Conservation (phyloP, 441 rosid species). For the Euphorbia celastroides region DNA sequence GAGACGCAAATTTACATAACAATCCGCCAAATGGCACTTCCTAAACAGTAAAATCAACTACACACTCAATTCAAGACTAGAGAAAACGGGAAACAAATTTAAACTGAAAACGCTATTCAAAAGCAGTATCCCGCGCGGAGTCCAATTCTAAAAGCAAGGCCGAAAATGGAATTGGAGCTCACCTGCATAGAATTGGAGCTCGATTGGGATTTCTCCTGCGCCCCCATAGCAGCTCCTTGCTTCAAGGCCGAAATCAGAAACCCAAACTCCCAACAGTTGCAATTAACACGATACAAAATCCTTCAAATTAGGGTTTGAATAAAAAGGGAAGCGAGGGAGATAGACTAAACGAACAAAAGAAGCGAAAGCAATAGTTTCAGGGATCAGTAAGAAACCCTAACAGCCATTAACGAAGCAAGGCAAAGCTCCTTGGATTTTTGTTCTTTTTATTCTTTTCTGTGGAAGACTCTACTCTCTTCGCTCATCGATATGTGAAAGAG, state of each 20-base stretch:
- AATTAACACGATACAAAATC: background rate
- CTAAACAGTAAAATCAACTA: constrained; percentile 8
- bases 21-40: background rate
- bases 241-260: constrained; percentile 28
- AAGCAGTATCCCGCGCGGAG: constrained; percentile 5
- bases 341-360: background rate
- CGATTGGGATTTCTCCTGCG: constrained; percentile 70
- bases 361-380: constrained; percentile 25
- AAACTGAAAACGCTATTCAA: constrained; percentile 13
- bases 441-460: constrained; percentile 30
- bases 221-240: constrained; percentile 58
- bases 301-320: constrained; percentile 61
- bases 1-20: background rate
- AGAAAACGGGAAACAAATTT: constrained; percentile 2
- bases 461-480: constrained; percentile 26
- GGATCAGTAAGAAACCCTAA: constrained; percentile 58
- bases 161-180: constrained; percentile 24
- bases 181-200: constrained; percentile 92
- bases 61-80: background rate
- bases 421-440: constrained; percentile 31
- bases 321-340: constrained; percentile 20
- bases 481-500: constrained; percentile 33
- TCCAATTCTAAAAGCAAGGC: constrained; percentile 19
- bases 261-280: background rate
- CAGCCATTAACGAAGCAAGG: constrained; percentile 41